These are phyloP conservation scores for Solanum gracilifrons DNA, from an alignment of 257 asterid species.

Conservation along the genomic window DNA sequence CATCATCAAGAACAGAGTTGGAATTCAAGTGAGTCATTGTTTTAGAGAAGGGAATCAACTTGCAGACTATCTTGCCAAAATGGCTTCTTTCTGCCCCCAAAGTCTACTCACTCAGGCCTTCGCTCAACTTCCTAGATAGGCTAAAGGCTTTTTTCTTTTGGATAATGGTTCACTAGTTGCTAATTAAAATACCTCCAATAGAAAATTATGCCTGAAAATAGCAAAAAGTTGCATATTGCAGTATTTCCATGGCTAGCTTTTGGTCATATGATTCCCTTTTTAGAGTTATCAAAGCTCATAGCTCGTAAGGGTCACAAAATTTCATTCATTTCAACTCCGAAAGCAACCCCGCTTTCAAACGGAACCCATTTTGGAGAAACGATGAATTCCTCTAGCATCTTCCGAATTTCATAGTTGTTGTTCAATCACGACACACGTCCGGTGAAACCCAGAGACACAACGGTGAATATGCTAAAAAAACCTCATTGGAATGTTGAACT, in stretches of 20 bases:
- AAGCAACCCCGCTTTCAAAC: conserved; percentile 14
- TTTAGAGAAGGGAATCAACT: no score
- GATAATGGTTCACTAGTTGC: no score
- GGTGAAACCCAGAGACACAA: neutral
- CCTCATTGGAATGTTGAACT: neutral
- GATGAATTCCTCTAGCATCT: conserved; percentile 13
- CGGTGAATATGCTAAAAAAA: conserved; percentile 6
- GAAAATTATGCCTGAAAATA: neutral
- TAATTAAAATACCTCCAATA: no score
- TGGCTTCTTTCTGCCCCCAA: no score
- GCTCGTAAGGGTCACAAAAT: conserved; percentile 39
- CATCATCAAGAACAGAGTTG: no score
- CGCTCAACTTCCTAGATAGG: no score
- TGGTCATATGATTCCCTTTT: conserved; percentile 45
- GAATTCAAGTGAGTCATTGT: no score
- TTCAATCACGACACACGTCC: neutral
- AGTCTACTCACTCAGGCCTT: no score
- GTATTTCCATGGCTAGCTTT: conserved; percentile 65
- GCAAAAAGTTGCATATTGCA: no score
- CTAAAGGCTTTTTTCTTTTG: no score
- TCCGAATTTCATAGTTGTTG: neutral
- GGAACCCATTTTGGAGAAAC: conserved; percentile 14
- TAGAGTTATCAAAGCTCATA: conserved; percentile 34
- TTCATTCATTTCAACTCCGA: conserved; percentile 44
- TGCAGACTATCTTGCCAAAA: no score